These are phyloP conservation scores for Tephrocybe sp. DNA, from an alignment of 768 basidiomycete genomes.

Conservation along the genomic window DNA sequence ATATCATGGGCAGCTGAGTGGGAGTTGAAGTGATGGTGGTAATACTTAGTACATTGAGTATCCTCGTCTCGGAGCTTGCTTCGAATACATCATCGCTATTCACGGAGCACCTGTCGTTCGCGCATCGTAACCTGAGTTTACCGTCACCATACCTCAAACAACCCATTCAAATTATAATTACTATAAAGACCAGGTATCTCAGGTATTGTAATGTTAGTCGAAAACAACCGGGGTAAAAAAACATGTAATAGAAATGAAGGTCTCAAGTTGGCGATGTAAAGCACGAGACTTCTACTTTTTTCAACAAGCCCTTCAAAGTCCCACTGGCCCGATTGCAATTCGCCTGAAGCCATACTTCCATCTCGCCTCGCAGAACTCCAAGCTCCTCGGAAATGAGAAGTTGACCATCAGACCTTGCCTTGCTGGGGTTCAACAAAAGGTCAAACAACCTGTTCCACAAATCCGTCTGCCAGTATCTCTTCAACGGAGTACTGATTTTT, in stretches of 20 bases:
- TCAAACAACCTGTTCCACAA: slow-evolving; percentile 86
- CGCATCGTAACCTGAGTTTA: no score
- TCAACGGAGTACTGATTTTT: slow-evolving; percentile 75
- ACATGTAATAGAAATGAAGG: slow-evolving; percentile 10
- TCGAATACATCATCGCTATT: neutral
- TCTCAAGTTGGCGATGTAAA: slow-evolving; percentile 18
- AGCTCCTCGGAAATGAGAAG: slow-evolving; percentile 78
- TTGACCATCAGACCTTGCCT: slow-evolving; percentile 50
- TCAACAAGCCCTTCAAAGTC: slow-evolving; percentile 76
- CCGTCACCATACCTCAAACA: neutral
- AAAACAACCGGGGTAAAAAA: neutral
- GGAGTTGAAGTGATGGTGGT: slow-evolving; percentile 2
- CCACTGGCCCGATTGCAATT: slow-evolving; percentile 86
- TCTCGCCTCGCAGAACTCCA: slow-evolving; percentile 61
- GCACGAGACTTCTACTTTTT: slow-evolving; percentile 72
- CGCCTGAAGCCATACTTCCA: slow-evolving; percentile 83
- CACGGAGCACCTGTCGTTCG: neutral
- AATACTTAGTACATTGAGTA: slow-evolving; percentile 12
- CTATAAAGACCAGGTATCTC: slow-evolving; percentile 1
- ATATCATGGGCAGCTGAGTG: neutral
- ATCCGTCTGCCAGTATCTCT: slow-evolving; percentile 93
- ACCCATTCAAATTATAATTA: slow-evolving; percentile 17
- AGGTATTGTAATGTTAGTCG: neutral
- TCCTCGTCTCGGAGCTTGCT: slow-evolving; percentile 20
- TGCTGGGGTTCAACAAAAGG: slow-evolving; percentile 75